phyloP scores from a whole-genome alignment of 305 asterid genomes.

The Coffea humblotiana region DNA sequence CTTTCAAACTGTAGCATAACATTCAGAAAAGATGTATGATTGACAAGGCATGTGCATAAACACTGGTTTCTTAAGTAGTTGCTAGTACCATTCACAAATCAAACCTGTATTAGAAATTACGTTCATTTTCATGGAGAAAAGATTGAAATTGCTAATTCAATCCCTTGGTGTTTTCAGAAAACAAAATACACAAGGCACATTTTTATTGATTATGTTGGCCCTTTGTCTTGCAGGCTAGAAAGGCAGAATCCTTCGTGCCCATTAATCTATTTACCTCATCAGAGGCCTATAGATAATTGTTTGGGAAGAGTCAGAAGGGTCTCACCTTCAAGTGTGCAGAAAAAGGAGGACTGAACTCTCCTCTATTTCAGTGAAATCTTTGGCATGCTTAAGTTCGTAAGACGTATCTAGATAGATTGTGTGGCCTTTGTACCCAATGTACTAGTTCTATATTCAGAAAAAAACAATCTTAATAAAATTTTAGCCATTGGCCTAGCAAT shows the following conservation, averaged over 20 bases:
- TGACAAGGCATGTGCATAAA: background rate
- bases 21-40: background rate
- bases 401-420: background rate
- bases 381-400: background rate
- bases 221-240: conserved; percentile 48
- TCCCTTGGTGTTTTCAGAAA: background rate
- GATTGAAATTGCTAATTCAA: background rate
- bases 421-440: background rate
- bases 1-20: background rate
- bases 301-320: conserved; percentile 55
- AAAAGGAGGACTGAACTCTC: background rate
- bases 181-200: background rate
- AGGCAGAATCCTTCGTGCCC: conserved; percentile 46
- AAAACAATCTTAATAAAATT: background rate
- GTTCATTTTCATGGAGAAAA: too few species aligned
- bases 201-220: background rate
- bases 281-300: conserved; percentile 77
- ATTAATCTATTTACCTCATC: conserved; percentile 61
- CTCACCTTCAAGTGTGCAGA: conserved; percentile 13
- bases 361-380: background rate
- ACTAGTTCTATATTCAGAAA: background rate
- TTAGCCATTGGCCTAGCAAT: background rate
- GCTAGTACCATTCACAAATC: background rate
- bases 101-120: background rate
- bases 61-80: too few species aligned